Percentiles rank a stretch among this genome's conserved stretches.
Conservation (phyloP, 2,329 filamentous ascomycete genomes). For the Tolypocladium amazonense region DNA sequence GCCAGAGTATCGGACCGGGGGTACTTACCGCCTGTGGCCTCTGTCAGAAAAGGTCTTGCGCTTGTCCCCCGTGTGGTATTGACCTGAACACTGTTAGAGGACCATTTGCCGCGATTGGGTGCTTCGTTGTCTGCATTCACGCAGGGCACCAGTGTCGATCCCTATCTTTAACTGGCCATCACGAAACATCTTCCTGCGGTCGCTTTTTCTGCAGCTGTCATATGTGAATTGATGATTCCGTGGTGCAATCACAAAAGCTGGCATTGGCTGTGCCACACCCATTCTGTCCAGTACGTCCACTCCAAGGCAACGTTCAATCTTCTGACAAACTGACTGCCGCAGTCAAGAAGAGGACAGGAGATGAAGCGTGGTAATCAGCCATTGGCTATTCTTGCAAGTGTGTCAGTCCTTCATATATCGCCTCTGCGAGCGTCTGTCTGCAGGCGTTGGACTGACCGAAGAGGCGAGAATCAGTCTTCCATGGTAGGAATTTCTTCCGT, state of each 20-base stretch:
- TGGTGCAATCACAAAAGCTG: background rate
- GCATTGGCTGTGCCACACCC: background rate
- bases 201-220: background rate
- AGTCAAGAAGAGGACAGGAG: background rate
- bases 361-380: too few relatives aligned
- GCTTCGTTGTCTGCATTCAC: background rate
- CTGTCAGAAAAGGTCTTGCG: background rate
- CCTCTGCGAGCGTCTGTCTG: background rate
- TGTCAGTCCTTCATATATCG: too few relatives aligned
- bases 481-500: background rate
- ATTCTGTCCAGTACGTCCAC: background rate
- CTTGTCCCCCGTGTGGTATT: too few relatives aligned
- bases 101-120: background rate
- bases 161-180: background rate
- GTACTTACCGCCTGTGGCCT: background rate
- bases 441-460: background rate
- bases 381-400: too few relatives aligned
- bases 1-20: background rate
- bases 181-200: background rate
- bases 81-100: background rate
- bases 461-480: background rate
- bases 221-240: too few relatives aligned
- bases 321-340: background rate
- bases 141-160: background rate
- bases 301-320: background rate